Evolutionary conservation across 176 grass and related monocot species (phyloP).

Genomic region (Oryza glumipatula): DNA sequence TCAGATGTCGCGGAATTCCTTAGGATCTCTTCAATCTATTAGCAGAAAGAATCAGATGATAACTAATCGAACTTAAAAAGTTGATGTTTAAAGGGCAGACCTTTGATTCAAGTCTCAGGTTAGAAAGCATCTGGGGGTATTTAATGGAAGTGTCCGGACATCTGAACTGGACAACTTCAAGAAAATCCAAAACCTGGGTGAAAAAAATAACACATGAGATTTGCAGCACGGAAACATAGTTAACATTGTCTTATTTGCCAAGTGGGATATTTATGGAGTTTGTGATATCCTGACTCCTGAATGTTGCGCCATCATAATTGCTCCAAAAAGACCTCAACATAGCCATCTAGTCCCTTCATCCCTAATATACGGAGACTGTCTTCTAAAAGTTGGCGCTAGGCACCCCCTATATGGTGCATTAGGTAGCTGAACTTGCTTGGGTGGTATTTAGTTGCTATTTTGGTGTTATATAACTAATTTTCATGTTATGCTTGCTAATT

Average conservation of each 20-base stretch:
- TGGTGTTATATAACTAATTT: no score
- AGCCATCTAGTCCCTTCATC: not conserved
- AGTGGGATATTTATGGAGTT: constrained; percentile 6
- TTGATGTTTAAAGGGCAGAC: constrained; percentile 31
- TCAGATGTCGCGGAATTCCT: constrained; percentile 68
- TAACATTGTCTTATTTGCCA: not conserved
- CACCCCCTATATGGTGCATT: no score
- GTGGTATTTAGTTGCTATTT: no score
- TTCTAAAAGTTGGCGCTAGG: no score
- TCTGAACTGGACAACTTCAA: constrained; percentile 85
- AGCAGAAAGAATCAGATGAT: constrained; percentile 30
- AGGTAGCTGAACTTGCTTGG: no score
- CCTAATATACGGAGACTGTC: no score
- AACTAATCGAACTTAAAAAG: constrained; percentile 8
- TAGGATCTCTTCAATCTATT: constrained; percentile 80
- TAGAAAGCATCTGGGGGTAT: constrained; percentile 67
- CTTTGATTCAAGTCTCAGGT: constrained; percentile 66
- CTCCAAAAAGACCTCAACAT: constrained; percentile 1
- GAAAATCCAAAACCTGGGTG: constrained; percentile 85
- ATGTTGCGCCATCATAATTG: not conserved
- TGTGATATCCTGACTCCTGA: constrained; percentile 14
- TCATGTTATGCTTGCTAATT: no score
- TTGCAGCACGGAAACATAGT: constrained; percentile 11
- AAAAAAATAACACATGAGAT: constrained; percentile 17
- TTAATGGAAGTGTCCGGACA: constrained; percentile 72